Percentiles rank a stretch among this genome's conserved stretches.
phyloP scores from a whole-genome alignment of 1,284 basidiomycete genomes.

The Ganoderma leucocontextum region DNA sequence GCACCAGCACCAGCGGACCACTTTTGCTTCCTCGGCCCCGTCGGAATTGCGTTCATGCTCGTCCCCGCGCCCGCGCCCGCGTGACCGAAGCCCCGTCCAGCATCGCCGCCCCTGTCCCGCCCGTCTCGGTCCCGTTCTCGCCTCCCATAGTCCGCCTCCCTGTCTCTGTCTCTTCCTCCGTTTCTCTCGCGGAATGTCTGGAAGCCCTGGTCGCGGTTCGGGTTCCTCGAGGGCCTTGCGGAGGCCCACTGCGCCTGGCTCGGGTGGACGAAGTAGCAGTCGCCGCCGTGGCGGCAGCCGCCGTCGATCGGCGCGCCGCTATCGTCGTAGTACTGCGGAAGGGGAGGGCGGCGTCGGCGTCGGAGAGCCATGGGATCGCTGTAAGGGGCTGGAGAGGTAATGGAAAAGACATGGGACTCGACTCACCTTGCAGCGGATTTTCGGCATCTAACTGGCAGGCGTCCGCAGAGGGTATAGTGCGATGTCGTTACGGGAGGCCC shows the following conservation, averaged over 20 bases:
- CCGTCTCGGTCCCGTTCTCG: no score
- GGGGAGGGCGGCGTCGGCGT: not conserved
- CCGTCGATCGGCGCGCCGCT: conserved; percentile 28
- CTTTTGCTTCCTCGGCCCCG: not conserved
- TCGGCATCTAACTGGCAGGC: conserved; percentile 19
- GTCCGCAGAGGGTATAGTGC: not conserved
- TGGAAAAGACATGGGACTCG: conserved; percentile 18
- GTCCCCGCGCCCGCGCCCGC: not conserved
- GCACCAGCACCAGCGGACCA: not conserved
- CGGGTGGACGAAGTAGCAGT: conserved; percentile 38
- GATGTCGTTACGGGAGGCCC: not conserved
- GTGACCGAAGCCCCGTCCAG: no score
- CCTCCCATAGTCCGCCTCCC: not conserved
- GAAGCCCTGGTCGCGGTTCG: not conserved
- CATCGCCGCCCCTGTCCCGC: not conserved
- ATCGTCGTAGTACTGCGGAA: conserved; percentile 34
- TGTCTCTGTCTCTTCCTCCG: not conserved
- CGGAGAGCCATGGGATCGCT: conserved; percentile 2
- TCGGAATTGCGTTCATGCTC: conserved; percentile 4
- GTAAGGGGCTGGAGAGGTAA: not conserved
- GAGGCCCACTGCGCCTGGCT: conserved; percentile 33
- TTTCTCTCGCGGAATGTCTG: not conserved
- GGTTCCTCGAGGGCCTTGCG: not conserved
- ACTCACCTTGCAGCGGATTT: conserved; percentile 20
- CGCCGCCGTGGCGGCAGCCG: conserved; percentile 28